These are phyloP conservation scores for Nakazawaea anatomiae DNA, from an alignment of 805 yeast species.

Conservation along the genomic window DNA sequence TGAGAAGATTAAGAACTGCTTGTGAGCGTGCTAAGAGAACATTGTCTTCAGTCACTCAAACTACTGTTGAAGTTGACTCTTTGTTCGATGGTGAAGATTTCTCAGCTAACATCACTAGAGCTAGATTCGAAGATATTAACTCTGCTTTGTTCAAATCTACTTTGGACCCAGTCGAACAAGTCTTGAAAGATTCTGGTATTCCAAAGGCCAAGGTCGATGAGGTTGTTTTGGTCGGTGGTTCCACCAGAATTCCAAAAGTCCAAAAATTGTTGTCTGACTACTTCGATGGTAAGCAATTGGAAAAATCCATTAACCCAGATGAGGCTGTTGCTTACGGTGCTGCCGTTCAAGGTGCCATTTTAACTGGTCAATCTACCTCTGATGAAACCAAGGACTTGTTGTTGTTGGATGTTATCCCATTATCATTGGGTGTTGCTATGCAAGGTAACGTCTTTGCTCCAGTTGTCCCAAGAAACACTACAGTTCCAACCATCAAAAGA, in stretches of 20 bases:
- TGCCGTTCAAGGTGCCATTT: slow-evolving; percentile 98
- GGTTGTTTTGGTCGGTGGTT: slow-evolving; percentile 97
- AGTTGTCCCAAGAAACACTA: slow-evolving; percentile 98
- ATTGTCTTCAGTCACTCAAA: slow-evolving; percentile 91
- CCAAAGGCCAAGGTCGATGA: slow-evolving; percentile 84
- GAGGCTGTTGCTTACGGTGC: slow-evolving; percentile 99
- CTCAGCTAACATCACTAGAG: slow-evolving; percentile 91
- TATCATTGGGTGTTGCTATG: slow-evolving; percentile 99
- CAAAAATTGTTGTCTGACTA: slow-evolving; percentile 90
- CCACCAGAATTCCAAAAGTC: slow-evolving; percentile 98
- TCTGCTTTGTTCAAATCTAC: slow-evolving; percentile 91
- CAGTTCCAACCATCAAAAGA: slow-evolving; percentile 98
- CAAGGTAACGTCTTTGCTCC: slow-evolving; percentile 99
- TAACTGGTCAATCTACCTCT: slow-evolving; percentile 83
- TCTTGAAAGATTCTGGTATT: slow-evolving; percentile 85
- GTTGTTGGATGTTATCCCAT: slow-evolving; percentile 95
- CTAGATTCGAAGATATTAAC: slow-evolving; percentile 96
- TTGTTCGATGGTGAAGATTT: slow-evolving; percentile 94
- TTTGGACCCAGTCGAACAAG: slow-evolving; percentile 91
- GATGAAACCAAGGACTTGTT: slow-evolving; percentile 94
- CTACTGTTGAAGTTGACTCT: slow-evolving; percentile 95
- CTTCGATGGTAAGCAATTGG: slow-evolving; percentile 95
- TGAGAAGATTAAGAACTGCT: slow-evolving; percentile 97
- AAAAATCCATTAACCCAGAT: slow-evolving; percentile 96
- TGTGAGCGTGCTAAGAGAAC: slow-evolving; percentile 99